Evolutionary conservation across 345 rosid genomes (phyloP), one percentile per base, ranked within the genome.

Genomic region (Arabidopsis suecica): DNA sequence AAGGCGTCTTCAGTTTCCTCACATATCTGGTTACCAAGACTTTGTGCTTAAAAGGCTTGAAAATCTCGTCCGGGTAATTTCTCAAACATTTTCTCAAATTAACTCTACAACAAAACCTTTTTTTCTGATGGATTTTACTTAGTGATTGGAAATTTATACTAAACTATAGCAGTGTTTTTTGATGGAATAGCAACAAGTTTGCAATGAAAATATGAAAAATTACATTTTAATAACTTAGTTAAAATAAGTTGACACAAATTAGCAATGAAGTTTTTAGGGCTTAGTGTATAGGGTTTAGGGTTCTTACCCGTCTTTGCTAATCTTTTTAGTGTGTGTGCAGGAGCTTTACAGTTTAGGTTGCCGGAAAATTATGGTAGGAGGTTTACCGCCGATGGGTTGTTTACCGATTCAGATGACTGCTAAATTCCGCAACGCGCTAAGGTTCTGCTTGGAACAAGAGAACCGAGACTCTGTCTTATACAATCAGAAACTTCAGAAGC

Each of bases 341-440:
- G 37, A 55, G 60, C 37, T 55, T 55, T 55, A 55, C 18, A 55
- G 34, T 55, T 28, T 55, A 55, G 60, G 60, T 6, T 55, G 60
- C 60, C 37, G 60, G 34, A 55, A 55, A 12, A 28, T 55, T 28
- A 13, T 55, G 60, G 60, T 55, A 0, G 60, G 60, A 30, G 37
- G 60, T 5, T 28, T 55, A 30, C 37, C 60, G 0, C 37, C 37
- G 8, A 55, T 28, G 60, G 60, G 60, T 25, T 55, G 60, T 55
- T 55, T 55, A 55, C 60, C 60, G 18, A 55, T 28, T 30, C 60
- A 55, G 28, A 55, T 55, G 37, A 55, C 60, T 28, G 60, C 60
- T 6, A 55, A 55, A 30, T 55, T 55, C 37, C 36, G 36, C 9
- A 28, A 55, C 37, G 13, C 9, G 12, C 2, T 13, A 30, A 28